phyloP scores from a whole-genome alignment of 2,329 filamentous ascomycete species.

The Trichoderma endophyticum region DNA sequence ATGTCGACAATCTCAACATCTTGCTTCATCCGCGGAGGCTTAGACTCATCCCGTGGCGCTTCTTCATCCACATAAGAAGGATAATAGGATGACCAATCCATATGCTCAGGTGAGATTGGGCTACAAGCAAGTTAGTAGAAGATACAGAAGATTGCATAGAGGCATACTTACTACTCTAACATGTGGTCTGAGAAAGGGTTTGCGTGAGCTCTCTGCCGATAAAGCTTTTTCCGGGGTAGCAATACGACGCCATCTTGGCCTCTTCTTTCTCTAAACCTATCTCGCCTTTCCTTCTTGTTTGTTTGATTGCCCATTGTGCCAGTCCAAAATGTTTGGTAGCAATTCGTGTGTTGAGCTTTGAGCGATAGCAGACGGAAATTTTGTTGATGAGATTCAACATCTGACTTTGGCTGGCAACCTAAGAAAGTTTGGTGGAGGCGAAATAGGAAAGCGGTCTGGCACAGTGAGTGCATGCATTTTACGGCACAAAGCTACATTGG shows the following conservation, averaged over 20 bases:
- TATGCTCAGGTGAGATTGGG: slow-evolving; percentile 71
- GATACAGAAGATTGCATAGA: background rate
- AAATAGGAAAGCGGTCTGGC: slow-evolving; percentile 30
- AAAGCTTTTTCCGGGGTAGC: slow-evolving; percentile 92
- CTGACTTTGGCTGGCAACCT: background rate
- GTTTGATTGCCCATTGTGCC: slow-evolving; percentile 29
- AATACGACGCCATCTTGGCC: slow-evolving; percentile 52
- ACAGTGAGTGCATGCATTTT: background rate
- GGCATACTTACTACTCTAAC: slow-evolving; percentile 68
- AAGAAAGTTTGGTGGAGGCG: slow-evolving; percentile 9
- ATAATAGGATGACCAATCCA: slow-evolving; percentile 89
- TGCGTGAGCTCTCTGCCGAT: slow-evolving; percentile 91
- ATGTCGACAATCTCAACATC: slow-evolving; percentile 93
- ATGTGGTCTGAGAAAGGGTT: slow-evolving; percentile 97
- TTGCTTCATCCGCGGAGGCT: slow-evolving; percentile 41
- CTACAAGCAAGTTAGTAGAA: slow-evolving; percentile 43
- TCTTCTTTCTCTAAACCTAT: slow-evolving; percentile 58
- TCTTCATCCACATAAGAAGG: slow-evolving; percentile 62
- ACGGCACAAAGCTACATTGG: background rate
- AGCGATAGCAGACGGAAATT: slow-evolving; percentile 19
- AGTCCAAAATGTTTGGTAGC: background rate
- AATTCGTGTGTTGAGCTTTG: slow-evolving; percentile 9
- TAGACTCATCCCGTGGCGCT: slow-evolving; percentile 30
- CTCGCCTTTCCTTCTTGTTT: slow-evolving; percentile 63
- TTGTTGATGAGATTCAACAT: slow-evolving; percentile 17